Evolutionary conservation across 2,329 filamentous ascomycete genomes (phyloP).

Genomic region (Epichloe amarillans): DNA sequence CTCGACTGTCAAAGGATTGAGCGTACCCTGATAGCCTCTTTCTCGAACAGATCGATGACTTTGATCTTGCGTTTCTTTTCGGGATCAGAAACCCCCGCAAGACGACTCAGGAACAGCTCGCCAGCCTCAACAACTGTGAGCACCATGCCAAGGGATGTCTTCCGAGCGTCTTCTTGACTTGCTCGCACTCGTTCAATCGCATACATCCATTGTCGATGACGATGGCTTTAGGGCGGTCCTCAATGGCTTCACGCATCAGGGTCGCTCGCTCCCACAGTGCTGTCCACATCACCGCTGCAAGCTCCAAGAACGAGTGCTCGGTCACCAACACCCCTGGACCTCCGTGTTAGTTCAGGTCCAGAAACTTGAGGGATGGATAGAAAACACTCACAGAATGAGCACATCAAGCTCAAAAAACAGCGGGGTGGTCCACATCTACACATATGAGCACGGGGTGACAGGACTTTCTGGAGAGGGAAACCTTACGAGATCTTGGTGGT

Average conservation of each 20-base stretch:
- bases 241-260: too few relatives aligned
- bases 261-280: too few relatives aligned
- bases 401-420: conserved; percentile 23
- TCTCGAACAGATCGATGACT: conserved; percentile 53
- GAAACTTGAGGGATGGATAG: too few relatives aligned
- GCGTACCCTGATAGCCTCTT: conserved; percentile 40
- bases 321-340: conserved; percentile 42
- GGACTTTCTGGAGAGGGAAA: conserved; percentile 16
- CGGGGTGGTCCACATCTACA: conserved; percentile 62
- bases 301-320: conserved; percentile 60
- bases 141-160: too few relatives aligned
- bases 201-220: too few relatives aligned
- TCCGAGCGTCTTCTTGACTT: too few relatives aligned
- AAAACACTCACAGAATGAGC: conserved; percentile 9
- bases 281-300: too few relatives aligned
- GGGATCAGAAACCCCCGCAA: conserved; percentile 36
- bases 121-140: too few relatives aligned
- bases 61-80: conserved; percentile 74
- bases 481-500: conserved; percentile 51
- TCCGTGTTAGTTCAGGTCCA: not conserved
- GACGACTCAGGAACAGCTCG: too few relatives aligned
- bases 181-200: too few relatives aligned
- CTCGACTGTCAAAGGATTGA: too few relatives aligned
- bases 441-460: not conserved
- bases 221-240: too few relatives aligned